Evolutionary conservation across 306 rosid species (phyloP).

Genomic region (Senna siamea): DNA sequence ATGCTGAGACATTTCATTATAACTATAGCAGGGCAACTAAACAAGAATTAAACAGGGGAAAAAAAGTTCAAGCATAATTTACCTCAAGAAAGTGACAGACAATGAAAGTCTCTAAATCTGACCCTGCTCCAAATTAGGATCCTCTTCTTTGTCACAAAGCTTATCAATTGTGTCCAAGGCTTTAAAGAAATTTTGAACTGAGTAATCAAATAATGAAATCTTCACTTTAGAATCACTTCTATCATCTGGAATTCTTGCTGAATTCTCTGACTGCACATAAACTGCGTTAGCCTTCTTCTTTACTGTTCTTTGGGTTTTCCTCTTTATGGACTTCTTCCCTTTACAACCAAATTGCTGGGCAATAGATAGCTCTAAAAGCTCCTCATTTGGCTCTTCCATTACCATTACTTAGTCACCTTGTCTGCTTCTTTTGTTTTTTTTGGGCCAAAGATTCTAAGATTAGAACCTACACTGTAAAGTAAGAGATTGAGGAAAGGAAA

Average conservation of each 20-base stretch:
- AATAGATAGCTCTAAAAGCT: slow-evolving; percentile 23
- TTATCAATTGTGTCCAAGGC: slow-evolving; percentile 56
- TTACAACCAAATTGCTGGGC: slow-evolving; percentile 16
- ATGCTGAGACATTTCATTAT: neutral
- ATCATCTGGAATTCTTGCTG: slow-evolving; percentile 11
- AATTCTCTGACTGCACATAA: slow-evolving; percentile 19
- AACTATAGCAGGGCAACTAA: neutral
- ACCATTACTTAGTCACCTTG: slow-evolving; percentile 9
- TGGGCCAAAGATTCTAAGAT: neutral
- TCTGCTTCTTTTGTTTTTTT: neutral
- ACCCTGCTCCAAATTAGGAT: slow-evolving; percentile 38
- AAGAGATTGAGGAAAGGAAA: neutral
- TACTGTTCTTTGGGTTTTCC: slow-evolving; percentile 9
- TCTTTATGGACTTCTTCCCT: slow-evolving; percentile 32
- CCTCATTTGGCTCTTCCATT: slow-evolving; percentile 36
- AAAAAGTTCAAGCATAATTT: slow-evolving; percentile 1
- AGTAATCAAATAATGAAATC: slow-evolving; percentile 61
- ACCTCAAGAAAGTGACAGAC: slow-evolving; percentile 74
- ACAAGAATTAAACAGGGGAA: neutral
- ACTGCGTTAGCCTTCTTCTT: slow-evolving; percentile 11
- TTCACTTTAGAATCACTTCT: slow-evolving; percentile 37
- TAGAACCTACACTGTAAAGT: neutral
- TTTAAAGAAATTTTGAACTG: slow-evolving; percentile 65
- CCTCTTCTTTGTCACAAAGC: slow-evolving; percentile 62
- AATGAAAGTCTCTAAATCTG: slow-evolving; percentile 61